Evolutionary conservation across 108 stramenopile species (phyloP).

Genomic region (Cyclotella atomus): DNA sequence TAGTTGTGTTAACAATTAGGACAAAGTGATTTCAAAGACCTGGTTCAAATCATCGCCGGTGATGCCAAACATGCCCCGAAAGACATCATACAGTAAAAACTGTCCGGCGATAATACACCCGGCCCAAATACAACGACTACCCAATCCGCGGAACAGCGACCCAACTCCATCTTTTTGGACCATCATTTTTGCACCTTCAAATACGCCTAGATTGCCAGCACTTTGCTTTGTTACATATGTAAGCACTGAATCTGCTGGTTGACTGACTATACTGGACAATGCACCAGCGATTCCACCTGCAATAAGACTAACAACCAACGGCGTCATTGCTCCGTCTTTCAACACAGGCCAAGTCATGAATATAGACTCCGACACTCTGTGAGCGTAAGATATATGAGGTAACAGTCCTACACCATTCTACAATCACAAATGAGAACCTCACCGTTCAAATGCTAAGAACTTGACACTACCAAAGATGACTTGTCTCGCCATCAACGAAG

Average conservation of each 20-base stretch:
- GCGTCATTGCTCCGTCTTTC: slow-evolving; percentile 68
- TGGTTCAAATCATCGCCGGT: slow-evolving; percentile 81
- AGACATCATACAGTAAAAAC: slow-evolving; percentile 93
- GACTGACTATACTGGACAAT: slow-evolving; percentile 84
- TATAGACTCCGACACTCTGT: slow-evolving; percentile 79
- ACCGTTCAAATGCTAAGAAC: slow-evolving; percentile 94
- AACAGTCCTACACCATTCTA: too few relatives aligned
- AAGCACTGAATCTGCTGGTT: slow-evolving; percentile 89
- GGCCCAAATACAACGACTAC: slow-evolving; percentile 92
- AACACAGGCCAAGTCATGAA: slow-evolving; percentile 61
- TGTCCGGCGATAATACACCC: slow-evolving; percentile 91
- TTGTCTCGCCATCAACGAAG: slow-evolving; percentile 90
- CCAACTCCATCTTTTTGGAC: slow-evolving; percentile 67
- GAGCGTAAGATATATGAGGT: too few relatives aligned
- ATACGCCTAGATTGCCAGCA: slow-evolving; percentile 50
- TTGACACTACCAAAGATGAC: slow-evolving; percentile 92
- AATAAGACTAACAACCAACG: slow-evolving; percentile 80
- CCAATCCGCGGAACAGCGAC: slow-evolving; percentile 87
- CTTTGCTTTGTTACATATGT: slow-evolving; percentile 78
- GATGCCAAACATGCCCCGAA: slow-evolving; percentile 83
- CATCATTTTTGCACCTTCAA: slow-evolving; percentile 74
- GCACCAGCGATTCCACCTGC: slow-evolving; percentile 90
- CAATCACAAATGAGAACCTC: too few relatives aligned
- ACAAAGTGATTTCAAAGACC: slow-evolving; percentile 58
- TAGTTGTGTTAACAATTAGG: too few relatives aligned